Conservation (phyloP, 78 protist genomes). For the Fonticula alba region DNA sequence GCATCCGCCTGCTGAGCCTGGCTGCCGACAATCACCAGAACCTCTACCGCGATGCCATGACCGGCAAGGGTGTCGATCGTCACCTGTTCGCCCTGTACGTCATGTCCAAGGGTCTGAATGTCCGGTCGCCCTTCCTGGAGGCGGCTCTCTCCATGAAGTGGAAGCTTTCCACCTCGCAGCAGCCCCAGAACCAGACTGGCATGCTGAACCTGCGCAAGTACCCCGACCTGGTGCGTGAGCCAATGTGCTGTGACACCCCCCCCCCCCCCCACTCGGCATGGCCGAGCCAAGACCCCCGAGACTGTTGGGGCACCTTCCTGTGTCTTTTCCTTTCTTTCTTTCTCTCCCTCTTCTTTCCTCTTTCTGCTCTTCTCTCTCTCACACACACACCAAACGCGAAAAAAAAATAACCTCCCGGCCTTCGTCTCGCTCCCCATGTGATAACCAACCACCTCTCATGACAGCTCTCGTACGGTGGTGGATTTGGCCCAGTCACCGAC, state of each 20-base stretch:
- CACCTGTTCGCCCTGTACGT: conserved; percentile 42
- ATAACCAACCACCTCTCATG: no score
- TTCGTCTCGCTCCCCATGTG: no score
- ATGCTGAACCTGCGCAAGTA: not conserved
- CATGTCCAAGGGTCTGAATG: conserved; percentile 6
- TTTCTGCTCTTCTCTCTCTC: not conserved
- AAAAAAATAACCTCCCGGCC: no score
- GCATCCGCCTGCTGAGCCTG: not conserved
- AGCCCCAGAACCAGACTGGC: conserved; percentile 16
- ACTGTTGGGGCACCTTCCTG: no score
- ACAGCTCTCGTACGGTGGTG: conserved; percentile 21
- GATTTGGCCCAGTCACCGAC: conserved; percentile 33
- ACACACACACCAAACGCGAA: not conserved
- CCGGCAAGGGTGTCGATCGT: conserved; percentile 21
- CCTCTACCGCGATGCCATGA: conserved; percentile 15
- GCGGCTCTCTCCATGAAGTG: conserved; percentile 23
- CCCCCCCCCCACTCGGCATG: no score
- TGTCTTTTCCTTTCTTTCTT: not conserved
- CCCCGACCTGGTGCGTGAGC: not conserved
- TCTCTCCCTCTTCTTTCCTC: not conserved
- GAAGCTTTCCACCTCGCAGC: conserved; percentile 21
- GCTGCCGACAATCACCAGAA: conserved; percentile 2
- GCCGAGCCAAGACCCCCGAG: no score
- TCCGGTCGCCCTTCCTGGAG: conserved; percentile 16
- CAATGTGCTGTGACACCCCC: no score